Evolutionary conservation across 1,284 basidiomycete species (phyloP), one percentile per base, ranked within the genome.

Genomic region (Ceratobasidium sp.): DNA sequence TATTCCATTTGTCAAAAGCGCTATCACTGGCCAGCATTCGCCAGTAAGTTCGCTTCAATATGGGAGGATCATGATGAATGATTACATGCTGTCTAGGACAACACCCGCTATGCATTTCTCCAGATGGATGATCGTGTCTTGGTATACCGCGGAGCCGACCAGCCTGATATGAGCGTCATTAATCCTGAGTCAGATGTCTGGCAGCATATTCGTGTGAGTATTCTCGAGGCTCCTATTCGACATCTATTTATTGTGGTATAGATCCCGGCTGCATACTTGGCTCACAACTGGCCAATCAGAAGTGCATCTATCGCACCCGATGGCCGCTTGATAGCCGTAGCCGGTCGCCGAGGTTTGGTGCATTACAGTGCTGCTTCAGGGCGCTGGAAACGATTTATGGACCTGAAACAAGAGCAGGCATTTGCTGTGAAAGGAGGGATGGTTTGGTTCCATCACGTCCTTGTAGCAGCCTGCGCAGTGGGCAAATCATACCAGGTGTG

Each of bases 161-260:
- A 98, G 80, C 96, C 95, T 8, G 97, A 99, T 78, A 92, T 97
- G 89, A 96, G 94, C 78, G 91, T 99, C 59, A 98, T 99, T 79
- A 98, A 98, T 78, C 97, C 97, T 18, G 96, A 98, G 78, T 94
- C 94, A 2, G 97, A 98, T 77, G 95, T 98, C 8, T 98, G 96
- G 95, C 94, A 98, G 77, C 92, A 94, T 81, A 92, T 98, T 80
- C 96, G 95, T 85, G 93, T 86, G 76, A 53, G 61, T 21, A n/a
- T 69, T 69, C 30, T 12, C 10, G 10, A 16, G 1, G 5, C 32
- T 36, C 2, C 3, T n/a, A 23, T 18, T 36, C 8, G 26, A 30
- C 16, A 26, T 43, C 16, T 26, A 39, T 48, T 70, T 1, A 39
- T 55, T 59, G 2, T 30, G n/a, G 53, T 21, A 62, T 32, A 93